These are phyloP conservation scores for Chimonanthus praecox DNA, from an alignment of 164 flowering plant species.

Conservation along the genomic window DNA sequence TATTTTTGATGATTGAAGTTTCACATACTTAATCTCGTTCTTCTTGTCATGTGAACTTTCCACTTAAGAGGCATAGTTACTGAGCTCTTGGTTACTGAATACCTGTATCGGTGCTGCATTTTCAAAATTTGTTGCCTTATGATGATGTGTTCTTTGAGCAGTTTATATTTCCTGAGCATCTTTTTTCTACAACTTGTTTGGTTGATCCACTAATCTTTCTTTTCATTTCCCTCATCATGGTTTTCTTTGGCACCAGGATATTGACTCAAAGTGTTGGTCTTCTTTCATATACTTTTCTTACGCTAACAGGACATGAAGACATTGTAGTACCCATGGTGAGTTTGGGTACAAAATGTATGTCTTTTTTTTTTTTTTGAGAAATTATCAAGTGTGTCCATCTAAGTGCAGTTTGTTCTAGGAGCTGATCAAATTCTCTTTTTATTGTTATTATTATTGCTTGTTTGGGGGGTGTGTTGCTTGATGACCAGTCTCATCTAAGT, in stretches of 20 bases:
- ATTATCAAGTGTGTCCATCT: no score
- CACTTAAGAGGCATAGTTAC: not conserved
- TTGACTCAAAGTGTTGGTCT: conserved; percentile 89
- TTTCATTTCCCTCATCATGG: not conserved
- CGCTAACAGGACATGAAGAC: conserved; percentile 57
- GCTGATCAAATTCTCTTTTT: no score
- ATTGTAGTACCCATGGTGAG: conserved; percentile 97
- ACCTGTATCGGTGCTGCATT: not conserved
- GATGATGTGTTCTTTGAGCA: not conserved
- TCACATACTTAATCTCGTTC: not conserved
- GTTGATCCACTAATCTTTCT: not conserved
- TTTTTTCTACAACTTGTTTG: not conserved
- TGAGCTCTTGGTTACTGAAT: not conserved
- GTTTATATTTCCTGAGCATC: not conserved
- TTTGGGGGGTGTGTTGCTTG: not conserved
- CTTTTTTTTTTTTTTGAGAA: no score
- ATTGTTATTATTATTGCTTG: not conserved
- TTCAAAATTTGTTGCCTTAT: not conserved
- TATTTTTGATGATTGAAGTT: conserved; percentile 4
- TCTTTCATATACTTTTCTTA: conserved; percentile 82
- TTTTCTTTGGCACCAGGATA: conserved; percentile 33
- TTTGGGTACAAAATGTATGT: not conserved
- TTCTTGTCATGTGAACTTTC: no score
- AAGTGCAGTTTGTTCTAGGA: no score
- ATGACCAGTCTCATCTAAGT: no score